Percentiles rank a stretch among this genome's conserved stretches.
Conservation (phyloP, 1,284 basidiomycete species). For the Trametes hirsuta region DNA sequence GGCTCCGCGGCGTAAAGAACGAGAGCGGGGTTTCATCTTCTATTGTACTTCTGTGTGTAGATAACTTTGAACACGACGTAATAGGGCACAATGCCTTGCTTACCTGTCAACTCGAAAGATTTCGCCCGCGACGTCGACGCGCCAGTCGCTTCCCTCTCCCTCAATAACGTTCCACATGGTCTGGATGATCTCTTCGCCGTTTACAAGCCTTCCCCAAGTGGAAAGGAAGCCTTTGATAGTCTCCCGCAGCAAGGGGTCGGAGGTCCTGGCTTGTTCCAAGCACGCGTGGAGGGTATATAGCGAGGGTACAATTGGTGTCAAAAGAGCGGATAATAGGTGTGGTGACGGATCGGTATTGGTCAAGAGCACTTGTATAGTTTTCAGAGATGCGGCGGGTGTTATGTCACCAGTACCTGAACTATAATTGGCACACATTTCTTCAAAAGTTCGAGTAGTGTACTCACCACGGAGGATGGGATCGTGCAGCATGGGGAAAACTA, state of each 20-base stretch:
- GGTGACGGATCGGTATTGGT: conserved; percentile 82
- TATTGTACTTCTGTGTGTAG: background rate
- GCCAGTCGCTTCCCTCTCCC: conserved; percentile 60
- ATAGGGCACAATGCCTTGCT: conserved; percentile 18
- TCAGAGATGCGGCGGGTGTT: conserved; percentile 45
- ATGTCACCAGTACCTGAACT: conserved; percentile 12
- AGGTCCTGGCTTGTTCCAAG: conserved; percentile 54
- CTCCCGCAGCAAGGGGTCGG: conserved; percentile 65
- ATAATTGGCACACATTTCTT: background rate
- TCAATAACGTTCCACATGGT: conserved; percentile 64
- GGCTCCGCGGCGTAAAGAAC: conserved; percentile 56
- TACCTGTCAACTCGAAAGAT: conserved; percentile 48
- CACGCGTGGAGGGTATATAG: conserved; percentile 68
- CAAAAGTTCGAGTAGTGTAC: background rate
- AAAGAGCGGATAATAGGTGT: conserved; percentile 58
- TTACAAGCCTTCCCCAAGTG: conserved; percentile 76
- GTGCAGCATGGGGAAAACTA: conserved; percentile 50
- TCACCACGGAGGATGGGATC: conserved; percentile 40
- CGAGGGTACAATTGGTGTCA: conserved; percentile 70
- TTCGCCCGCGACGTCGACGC: conserved; percentile 53
- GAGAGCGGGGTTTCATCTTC: conserved; percentile 38
- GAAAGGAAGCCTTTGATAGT: conserved; percentile 60
- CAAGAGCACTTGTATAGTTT: conserved; percentile 57
- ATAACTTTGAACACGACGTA: too few species aligned
- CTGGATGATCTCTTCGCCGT: conserved; percentile 53